Evolutionary conservation across 2,329 filamentous ascomycete genomes (phyloP).

Genomic region (Trichoderma atroviride): DNA sequence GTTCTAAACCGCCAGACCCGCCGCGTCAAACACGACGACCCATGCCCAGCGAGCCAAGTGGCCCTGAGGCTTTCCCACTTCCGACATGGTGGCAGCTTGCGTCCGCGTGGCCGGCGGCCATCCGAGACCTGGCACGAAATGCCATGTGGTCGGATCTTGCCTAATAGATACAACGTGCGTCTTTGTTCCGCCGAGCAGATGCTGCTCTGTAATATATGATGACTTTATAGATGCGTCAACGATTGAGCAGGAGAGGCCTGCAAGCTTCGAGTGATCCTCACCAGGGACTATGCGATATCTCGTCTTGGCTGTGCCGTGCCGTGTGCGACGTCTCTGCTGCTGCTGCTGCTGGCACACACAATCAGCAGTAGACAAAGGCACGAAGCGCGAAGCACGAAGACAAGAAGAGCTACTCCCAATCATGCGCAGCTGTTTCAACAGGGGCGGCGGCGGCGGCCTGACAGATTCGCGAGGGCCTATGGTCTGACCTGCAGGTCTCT

Average conservation of each 20-base stretch:
- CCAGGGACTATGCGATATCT: not conserved
- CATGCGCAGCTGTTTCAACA: conserved; percentile 2
- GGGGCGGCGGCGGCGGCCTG: conserved; percentile 8
- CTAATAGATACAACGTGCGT: conserved; percentile 27
- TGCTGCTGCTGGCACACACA: not conserved
- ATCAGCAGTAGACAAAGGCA: not conserved
- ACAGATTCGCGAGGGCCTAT: conserved; percentile 21
- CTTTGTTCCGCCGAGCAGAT: not conserved
- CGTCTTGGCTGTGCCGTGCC: not conserved
- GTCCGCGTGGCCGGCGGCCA: conserved; percentile 29
- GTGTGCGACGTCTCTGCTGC: conserved; percentile 18
- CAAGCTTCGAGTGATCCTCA: not conserved
- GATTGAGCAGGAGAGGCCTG: conserved; percentile 1
- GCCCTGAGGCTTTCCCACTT: conserved; percentile 29
- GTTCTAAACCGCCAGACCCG: conserved; percentile 22
- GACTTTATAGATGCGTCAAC: not conserved
- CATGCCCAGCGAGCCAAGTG: conserved; percentile 25
- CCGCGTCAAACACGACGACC: conserved; percentile 12
- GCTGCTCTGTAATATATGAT: not conserved
- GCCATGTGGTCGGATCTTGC: conserved; percentile 30
- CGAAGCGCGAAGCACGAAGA: conserved; percentile 6
- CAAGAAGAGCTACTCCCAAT: conserved; percentile 16
- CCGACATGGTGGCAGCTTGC: conserved; percentile 29
- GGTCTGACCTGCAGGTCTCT: conserved; percentile 19
- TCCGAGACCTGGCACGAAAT: conserved; percentile 27